Evolutionary conservation across 257 asterid genomes (phyloP).

Genomic region (Przewalskia tangutica): DNA sequence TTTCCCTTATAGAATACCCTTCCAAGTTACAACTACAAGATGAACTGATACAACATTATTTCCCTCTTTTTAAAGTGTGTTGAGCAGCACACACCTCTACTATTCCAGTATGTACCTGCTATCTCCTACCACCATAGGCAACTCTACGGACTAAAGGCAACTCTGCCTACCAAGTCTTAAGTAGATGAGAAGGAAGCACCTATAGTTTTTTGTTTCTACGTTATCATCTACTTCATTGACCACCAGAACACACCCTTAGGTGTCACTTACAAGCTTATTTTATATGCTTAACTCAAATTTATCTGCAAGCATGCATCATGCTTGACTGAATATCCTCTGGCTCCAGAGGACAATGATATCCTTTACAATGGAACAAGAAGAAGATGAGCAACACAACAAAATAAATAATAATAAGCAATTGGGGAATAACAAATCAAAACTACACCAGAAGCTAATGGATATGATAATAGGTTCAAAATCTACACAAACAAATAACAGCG

Average conservation of each 20-base stretch:
- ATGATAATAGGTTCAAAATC: neutral
- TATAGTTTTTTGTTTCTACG: too few species aligned
- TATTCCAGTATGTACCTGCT: neutral
- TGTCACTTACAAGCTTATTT: too few species aligned
- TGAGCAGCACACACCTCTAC: neutral
- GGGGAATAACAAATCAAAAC: neutral
- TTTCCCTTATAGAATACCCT: too few species aligned
- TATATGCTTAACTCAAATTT: neutral
- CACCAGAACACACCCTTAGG: too few species aligned
- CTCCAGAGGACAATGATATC: neutral
- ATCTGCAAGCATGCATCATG: neutral
- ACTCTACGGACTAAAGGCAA: neutral
- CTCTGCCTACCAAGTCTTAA: neutral
- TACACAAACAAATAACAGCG: neutral
- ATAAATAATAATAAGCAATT: neutral
- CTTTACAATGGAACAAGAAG: neutral
- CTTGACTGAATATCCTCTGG: neutral
- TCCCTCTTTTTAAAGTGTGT: too few species aligned
- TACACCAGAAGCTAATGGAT: neutral
- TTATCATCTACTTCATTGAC: too few species aligned
- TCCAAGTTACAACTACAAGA: too few species aligned
- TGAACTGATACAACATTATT: too few species aligned
- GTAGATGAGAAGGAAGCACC: too few species aligned
- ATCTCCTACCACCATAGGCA: too few species aligned
- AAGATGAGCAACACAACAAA: neutral